phyloP scores from a whole-genome alignment of 331 rosid species.

The Rosa hybrid region DNA sequence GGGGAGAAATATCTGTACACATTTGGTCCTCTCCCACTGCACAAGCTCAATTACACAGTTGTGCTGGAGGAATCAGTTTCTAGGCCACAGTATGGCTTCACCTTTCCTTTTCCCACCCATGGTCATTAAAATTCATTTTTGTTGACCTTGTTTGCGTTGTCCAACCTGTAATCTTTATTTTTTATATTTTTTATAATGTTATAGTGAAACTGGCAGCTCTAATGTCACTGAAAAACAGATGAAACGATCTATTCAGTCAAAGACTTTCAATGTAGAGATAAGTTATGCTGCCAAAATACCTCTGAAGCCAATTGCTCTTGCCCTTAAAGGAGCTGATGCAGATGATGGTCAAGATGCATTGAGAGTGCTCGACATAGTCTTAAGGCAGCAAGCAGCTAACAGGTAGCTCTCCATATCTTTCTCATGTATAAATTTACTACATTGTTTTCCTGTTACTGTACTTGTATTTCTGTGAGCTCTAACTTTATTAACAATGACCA shows the following conservation, averaged over 20 bases:
- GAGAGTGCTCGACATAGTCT: constrained; percentile 71
- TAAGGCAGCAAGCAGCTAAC: constrained; percentile 87
- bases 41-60: constrained; percentile 56
- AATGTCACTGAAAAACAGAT: constrained; percentile 49
- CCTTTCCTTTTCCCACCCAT: background rate
- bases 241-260: constrained; percentile 47
- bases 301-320: constrained; percentile 49
- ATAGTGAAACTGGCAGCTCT: constrained; percentile 45
- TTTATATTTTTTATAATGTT: background rate
- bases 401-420: constrained; percentile 35
- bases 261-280: constrained; percentile 57
- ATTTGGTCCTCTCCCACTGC: constrained; percentile 64
- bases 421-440: too few relatives aligned
- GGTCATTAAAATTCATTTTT: background rate
- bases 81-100: too few relatives aligned
- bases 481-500: background rate
- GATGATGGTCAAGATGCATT: constrained; percentile 64
- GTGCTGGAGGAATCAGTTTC: constrained; percentile 52
- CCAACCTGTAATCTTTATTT: constrained; percentile 26
- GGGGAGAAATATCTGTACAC: constrained; percentile 76
- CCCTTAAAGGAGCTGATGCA: constrained; percentile 49
- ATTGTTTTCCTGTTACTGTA: too few relatives aligned
- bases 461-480: too few relatives aligned
- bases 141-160: constrained; percentile 25
- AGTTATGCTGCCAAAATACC: constrained; percentile 69